Percentiles rank a stretch among this genome's conserved stretches.
Conservation (phyloP, 768 basidiomycete genomes). For the Hypholoma sublateritium region DNA sequence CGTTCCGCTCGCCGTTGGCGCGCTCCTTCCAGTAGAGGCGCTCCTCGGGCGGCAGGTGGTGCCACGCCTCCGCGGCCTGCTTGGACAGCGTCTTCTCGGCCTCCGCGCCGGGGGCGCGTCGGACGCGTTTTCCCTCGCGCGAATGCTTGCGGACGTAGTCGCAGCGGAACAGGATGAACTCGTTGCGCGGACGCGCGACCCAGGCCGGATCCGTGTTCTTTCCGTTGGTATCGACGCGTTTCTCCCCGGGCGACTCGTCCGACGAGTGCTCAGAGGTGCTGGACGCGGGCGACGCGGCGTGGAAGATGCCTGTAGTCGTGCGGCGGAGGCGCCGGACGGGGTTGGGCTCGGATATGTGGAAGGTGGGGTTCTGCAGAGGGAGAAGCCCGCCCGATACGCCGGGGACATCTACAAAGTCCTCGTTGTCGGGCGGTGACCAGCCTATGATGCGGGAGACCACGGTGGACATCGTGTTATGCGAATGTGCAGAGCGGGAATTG, state of each 20-base stretch:
- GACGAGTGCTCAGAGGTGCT: constrained; percentile 24
- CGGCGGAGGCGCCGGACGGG: constrained; percentile 10
- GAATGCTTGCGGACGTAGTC: constrained; percentile 53
- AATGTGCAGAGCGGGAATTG: constrained; percentile 3
- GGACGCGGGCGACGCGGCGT: constrained; percentile 17
- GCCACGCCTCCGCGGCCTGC: constrained; percentile 78
- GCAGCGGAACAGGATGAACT: constrained; percentile 75
- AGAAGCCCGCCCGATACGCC: constrained; percentile 11
- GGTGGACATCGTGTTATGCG: constrained; percentile 16
- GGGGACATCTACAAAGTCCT: constrained; percentile 25
- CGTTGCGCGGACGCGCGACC: constrained; percentile 68
- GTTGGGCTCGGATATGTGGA: constrained; percentile 24
- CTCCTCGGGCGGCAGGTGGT: constrained; percentile 46
- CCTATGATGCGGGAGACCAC: constrained; percentile 26
- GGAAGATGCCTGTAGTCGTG: constrained; percentile 10
- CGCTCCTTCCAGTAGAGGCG: constrained; percentile 48
- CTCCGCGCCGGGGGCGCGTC: constrained; percentile 33
- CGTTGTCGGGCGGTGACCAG: constrained; percentile 30
- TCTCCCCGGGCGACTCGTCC: constrained; percentile 16
- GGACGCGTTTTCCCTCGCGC: constrained; percentile 33
- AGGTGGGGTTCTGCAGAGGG: constrained; percentile 20
- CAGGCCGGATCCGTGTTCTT: constrained; percentile 48
- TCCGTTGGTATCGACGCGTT: constrained; percentile 13
- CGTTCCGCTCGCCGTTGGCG: constrained; percentile 56
- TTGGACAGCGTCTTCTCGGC: constrained; percentile 67